phyloP scores from a whole-genome alignment of 257 asterid species.

The Solanum neorickii region DNA sequence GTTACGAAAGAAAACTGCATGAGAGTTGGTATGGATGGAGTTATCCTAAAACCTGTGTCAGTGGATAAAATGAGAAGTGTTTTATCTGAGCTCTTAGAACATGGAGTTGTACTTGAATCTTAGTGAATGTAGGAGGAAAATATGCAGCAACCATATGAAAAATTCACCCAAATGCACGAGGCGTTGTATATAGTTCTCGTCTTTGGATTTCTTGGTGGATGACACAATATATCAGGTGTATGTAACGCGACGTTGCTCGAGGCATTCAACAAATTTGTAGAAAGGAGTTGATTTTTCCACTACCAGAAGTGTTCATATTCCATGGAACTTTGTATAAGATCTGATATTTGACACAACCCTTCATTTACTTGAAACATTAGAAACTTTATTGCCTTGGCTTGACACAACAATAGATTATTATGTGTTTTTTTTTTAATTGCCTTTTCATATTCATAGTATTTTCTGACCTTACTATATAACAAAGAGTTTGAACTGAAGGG shows the following conservation, averaged over 20 bases:
- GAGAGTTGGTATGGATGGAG: conserved; percentile 80
- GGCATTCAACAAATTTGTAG: neutral
- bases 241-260: neutral
- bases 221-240: neutral
- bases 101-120: conserved; percentile 45
- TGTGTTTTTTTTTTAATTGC: neutral
- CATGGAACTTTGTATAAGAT: neutral
- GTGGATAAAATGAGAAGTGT: conserved; percentile 85
- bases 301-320: neutral
- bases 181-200: neutral
- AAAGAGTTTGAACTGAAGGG: neutral
- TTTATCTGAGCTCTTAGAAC: conserved; percentile 67
- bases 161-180: neutral
- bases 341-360: neutral
- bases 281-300: neutral
- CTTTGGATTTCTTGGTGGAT: neutral
- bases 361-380: neutral
- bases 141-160: neutral
- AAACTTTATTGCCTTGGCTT: neutral
- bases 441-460: neutral
- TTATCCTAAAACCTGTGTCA: conserved; percentile 70
- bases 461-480: neutral
- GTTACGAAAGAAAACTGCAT: conserved; percentile 59
- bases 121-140: neutral
- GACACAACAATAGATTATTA: neutral